Base-by-base conservation (phyloP, 2,329 filamentous ascomycete species). In the Helminthosporium solani region DNA sequence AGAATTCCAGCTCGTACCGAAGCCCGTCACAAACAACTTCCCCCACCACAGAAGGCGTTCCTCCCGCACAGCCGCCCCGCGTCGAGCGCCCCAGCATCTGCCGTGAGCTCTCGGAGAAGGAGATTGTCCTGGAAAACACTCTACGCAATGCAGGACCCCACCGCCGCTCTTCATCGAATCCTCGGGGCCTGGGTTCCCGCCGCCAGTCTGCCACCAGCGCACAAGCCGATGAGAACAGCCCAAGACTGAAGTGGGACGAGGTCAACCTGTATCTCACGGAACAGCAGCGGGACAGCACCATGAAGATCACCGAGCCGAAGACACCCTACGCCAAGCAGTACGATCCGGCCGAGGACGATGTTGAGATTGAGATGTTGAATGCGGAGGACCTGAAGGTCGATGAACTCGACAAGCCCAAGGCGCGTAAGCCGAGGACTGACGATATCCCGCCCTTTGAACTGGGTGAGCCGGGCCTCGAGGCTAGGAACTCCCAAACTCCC, bases 241-340 rank as follows among this genome's bases (percentile, higher is more conserved):
- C 88, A 53, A 85, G 90, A 52, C 79, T 99, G 58, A 96, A 96
- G 75, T 99, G 94, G 94, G 94, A 99, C 71, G 94, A 99, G 76
- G 94, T 89, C 36, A 99, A 99, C 67, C 81, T 99, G 25, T 99
- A 96, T 73, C 81, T 99, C 42, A 94, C 94, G 7, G 94, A 99
- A 75, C 92, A 97, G 72, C 90, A 97, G 73, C 91, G 88, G 72
- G 90, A 85, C 49, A 86, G 87, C 52, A 96, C 91, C 48, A 99
- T 99, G 94, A 99, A 97, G 79, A 99, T 99, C 56, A 88, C 90
- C 57, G 94, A 99, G 75, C 94, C 94, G 51, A 99, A 99, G 79
- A 99, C 94, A 7, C 94, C 94, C 3, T 99, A 92, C 69, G 94
- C 90, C 28, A 87, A 86, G 65, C 89, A 90, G 64, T 96, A 96